Conservation (phyloP, 495 filamentous ascomycete genomes). For the Daldinia vernicosa region DNA sequence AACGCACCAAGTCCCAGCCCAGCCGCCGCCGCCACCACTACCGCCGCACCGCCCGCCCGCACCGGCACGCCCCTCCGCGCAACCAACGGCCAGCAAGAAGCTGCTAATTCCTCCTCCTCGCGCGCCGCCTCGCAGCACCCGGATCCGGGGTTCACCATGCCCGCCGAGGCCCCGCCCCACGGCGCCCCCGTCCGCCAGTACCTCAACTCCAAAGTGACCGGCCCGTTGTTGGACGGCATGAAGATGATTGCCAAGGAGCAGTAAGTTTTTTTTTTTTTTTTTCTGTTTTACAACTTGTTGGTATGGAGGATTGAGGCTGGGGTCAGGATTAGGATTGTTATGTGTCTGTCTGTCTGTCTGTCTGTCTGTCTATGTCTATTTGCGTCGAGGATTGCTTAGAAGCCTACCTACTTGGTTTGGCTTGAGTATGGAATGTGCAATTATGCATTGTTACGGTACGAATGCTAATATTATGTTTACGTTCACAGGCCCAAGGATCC, state of each 20-base stretch:
- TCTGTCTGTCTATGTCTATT: too few relatives aligned
- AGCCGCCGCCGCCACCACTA: constrained; percentile 36
- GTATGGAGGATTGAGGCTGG: too few relatives aligned
- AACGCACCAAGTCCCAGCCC: constrained; percentile 52
- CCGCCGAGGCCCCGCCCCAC: constrained; percentile 66
- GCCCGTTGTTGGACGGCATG: constrained; percentile 88
- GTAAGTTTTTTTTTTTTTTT: constrained; percentile 61
- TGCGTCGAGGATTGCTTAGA: too few relatives aligned
- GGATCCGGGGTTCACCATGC: constrained; percentile 59
- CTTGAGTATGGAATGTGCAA: background rate
- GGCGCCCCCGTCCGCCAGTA: constrained; percentile 89
- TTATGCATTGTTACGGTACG: background rate
- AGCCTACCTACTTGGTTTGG: background rate
- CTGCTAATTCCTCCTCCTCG: constrained; percentile 36
- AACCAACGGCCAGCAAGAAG: constrained; percentile 20
- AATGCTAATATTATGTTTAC: constrained; percentile 1
- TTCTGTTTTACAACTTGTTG: background rate
- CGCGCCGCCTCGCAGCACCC: constrained; percentile 64
- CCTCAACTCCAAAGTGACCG: constrained; percentile 88
- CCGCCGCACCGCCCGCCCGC: constrained; percentile 49
- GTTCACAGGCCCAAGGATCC: constrained; percentile 77
- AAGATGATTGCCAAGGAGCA: constrained; percentile 84
- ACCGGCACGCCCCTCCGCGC: constrained; percentile 51
- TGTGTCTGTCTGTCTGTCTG: too few relatives aligned
- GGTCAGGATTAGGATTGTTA: background rate